A percentile compares a stretch with the other conserved stretches of the same genome.
phyloP scores from a whole-genome alignment of 768 basidiomycete genomes.

The Naganishia friedmannii region DNA sequence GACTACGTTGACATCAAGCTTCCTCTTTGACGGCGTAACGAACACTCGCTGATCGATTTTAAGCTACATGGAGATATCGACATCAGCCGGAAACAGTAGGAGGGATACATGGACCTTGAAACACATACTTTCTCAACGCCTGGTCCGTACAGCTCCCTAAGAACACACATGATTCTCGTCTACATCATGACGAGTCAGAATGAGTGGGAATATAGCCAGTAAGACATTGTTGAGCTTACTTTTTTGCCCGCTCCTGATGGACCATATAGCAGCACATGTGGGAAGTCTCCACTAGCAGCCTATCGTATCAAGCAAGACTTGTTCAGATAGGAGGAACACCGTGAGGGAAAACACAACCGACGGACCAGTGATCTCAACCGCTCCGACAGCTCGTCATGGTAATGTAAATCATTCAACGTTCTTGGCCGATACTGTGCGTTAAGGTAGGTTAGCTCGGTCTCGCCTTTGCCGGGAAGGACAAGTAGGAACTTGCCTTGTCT shows the following conservation, averaged over 20 bases:
- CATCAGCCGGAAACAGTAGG: background rate
- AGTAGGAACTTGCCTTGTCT: conserved; percentile 55
- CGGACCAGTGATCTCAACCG: conserved; percentile 70
- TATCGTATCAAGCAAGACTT: conserved; percentile 45
- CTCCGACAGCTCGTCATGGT: conserved; percentile 75
- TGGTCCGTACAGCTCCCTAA: conserved; percentile 82
- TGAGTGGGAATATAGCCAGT: background rate
- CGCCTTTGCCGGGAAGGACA: background rate
- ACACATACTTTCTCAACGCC: conserved; percentile 83
- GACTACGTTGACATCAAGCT: conserved; percentile 92
- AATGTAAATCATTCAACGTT: conserved; percentile 78
- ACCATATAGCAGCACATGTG: conserved; percentile 95
- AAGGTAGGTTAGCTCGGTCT: background rate
- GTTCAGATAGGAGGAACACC: conserved; percentile 32
- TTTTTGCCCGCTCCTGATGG: conserved; percentile 98
- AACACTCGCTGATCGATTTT: conserved; percentile 98
- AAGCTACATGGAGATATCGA: conserved; percentile 59
- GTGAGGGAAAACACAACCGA: background rate
- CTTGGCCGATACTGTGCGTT: conserved; percentile 72
- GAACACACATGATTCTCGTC: conserved; percentile 84
- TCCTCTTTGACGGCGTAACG: conserved; percentile 85
- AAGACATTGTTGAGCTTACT: conserved; percentile 34
- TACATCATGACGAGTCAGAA: conserved; percentile 18
- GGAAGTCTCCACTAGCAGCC: conserved; percentile 90
- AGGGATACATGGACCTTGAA: background rate